phyloP scores from a whole-genome alignment of 1,139 yeast species.

The Kodamaea ohmeri region DNA sequence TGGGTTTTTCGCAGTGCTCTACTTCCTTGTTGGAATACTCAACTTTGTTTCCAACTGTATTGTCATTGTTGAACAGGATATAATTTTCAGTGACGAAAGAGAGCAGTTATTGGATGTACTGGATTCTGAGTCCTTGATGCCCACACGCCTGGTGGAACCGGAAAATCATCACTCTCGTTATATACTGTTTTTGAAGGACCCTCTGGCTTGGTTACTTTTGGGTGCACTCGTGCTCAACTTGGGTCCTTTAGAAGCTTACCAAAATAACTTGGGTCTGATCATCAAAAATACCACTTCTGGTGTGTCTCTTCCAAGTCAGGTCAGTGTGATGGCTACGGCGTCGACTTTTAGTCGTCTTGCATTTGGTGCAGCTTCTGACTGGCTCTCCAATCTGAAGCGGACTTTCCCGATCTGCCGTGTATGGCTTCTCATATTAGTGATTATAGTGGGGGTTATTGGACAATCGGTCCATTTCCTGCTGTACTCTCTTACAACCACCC shows the following conservation, averaged over 20 bases:
- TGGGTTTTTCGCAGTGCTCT: constrained; percentile 53
- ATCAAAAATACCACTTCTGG: constrained; percentile 28
- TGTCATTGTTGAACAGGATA: constrained; percentile 59
- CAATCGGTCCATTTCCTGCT: constrained; percentile 22
- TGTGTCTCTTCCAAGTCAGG: constrained; percentile 49
- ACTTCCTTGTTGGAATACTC: constrained; percentile 52
- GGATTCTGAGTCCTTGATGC: constrained; percentile 17
- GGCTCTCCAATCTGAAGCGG: constrained; percentile 30
- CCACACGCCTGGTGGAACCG: constrained; percentile 31
- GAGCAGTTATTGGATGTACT: constrained; percentile 22
- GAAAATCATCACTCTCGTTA: constrained; percentile 51
- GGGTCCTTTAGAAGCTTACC: constrained; percentile 87
- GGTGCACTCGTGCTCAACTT: constrained; percentile 62
- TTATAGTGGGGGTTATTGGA: constrained; percentile 44
- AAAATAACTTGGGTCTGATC: constrained; percentile 80
- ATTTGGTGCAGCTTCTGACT: constrained; percentile 68
- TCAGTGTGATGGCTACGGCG: constrained; percentile 38
- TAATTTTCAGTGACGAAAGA: constrained; percentile 36
- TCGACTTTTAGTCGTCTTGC: constrained; percentile 50
- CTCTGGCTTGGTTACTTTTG: constrained; percentile 63
- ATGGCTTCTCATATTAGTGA: constrained; percentile 42
- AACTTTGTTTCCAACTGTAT: constrained; percentile 64
- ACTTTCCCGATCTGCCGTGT: constrained; percentile 35
- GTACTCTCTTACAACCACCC: constrained; percentile 42
- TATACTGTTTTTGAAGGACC: constrained; percentile 53